Base-by-base conservation (phyloP, 2,329 filamentous ascomycete species). In the Penicillium italicum region DNA sequence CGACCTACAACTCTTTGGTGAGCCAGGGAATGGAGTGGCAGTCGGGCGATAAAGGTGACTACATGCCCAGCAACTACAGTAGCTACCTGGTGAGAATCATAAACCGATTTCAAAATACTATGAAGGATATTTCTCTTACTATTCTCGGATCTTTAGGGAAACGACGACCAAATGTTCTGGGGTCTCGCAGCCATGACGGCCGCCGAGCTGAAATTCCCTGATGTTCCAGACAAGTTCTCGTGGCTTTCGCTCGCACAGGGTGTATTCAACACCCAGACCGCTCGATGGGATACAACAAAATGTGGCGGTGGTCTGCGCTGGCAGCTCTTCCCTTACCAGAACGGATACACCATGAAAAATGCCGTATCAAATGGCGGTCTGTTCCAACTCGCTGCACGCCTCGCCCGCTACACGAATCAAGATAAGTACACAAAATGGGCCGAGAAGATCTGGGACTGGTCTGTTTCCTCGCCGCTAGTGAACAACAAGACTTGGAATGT, bases 291-390 rank as follows among this genome's bases (percentile, higher is more conserved):
- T 69, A 79, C 76, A 0, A 75, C 78, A 0, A 73, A 77, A 37
- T 95, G 90, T 66, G 80, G 79, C 26, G 90, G 90, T 57, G 91
- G 90, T 5, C 75, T 94, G 44, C 80, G 84, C 54, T 93, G 89
- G 89, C 90, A 96, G 76, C 91, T 96, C 62, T 92, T 87, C 70
- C 76, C 81, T 1, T 83, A 82, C 64, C 93, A 95, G 69, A 85
- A 85, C 59, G 91, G 90, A 14, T 86, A 91, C 70, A 81, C 85
- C 66, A 94, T 95, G 81, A 94, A 92, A 74, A 93, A 93, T 76
- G 82, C 85, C 16, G 84, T 92, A 63, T 86, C 86, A 58, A 94
- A 94, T 71, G 90, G 89, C 40, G 86, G 85, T n/a, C 85, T 94
- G 69, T 92, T 95, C 72, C 87, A 92, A 66, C 80, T 96, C 12